These are phyloP conservation scores for cucumber (Cucumis sativus) DNA, from an alignment of 306 rosid genomes.

Conservation along the genomic window Cucumber_9930_V3 NC_026655.2:23189001-23189500, in stretches of 20 bases:
- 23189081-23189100: not conserved
- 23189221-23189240: not conserved
- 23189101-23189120: not conserved
- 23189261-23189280: not conserved
- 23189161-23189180: not conserved
- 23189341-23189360: not conserved
- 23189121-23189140: not conserved
- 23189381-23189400: not conserved
- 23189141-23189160: not conserved
- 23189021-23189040: not conserved
- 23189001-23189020: not conserved
- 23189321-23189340: not conserved
- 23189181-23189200: not conserved
- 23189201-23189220: not conserved
- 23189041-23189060: not conserved
- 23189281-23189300: not conserved
- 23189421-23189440: constrained; percentile 70
- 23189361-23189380: not conserved
- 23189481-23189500: constrained; percentile 76
- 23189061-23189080: not conserved
- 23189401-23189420: constrained; percentile 70
- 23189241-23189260: not conserved
- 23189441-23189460: constrained; percentile 95
- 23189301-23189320: not conserved
- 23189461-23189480: constrained; percentile 98